phyloP scores from a whole-genome alignment of 2,329 filamentous ascomycete species.

The Calonectria hawksworthii region DNA sequence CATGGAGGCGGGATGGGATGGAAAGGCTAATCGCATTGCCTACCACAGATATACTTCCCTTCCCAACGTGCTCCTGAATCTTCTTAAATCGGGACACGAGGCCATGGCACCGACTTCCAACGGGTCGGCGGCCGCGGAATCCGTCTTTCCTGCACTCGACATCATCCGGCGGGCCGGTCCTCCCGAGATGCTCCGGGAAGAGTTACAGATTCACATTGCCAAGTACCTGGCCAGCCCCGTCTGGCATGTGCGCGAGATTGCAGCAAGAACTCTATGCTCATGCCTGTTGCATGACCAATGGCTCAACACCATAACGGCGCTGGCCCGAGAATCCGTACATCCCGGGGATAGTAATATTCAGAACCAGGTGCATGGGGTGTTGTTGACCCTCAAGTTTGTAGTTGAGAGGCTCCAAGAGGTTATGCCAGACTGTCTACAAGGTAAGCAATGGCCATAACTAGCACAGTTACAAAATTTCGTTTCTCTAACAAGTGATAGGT shows the following conservation, averaged over 20 bases:
- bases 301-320: conserved; percentile 55
- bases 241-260: conserved; percentile 88
- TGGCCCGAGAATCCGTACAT: conserved; percentile 51
- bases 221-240: conserved; percentile 76
- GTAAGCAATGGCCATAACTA: conserved; percentile 50
- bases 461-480: neutral
- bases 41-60: conserved; percentile 79
- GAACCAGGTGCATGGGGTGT: conserved; percentile 71
- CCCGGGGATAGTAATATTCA: conserved; percentile 49
- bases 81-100: conserved; percentile 69
- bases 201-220: conserved; percentile 71
- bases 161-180: conserved; percentile 81
- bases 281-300: conserved; percentile 69
- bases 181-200: conserved; percentile 67
- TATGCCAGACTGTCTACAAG: conserved; percentile 56
- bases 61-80: conserved; percentile 72
- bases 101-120: conserved; percentile 56
- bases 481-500: conserved; percentile 41
- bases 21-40: conserved; percentile 74
- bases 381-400: conserved; percentile 69
- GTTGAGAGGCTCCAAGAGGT: conserved; percentile 67
- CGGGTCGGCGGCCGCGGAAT: conserved; percentile 68
- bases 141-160: conserved; percentile 86
- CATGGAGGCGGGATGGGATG: conserved; percentile 75
- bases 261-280: conserved; percentile 79